A percentile compares a stretch with the other conserved stretches of the same genome.
phyloP scores from a whole-genome alignment of 1,139 yeast species.

The Magnusiomyces ingens region DNA sequence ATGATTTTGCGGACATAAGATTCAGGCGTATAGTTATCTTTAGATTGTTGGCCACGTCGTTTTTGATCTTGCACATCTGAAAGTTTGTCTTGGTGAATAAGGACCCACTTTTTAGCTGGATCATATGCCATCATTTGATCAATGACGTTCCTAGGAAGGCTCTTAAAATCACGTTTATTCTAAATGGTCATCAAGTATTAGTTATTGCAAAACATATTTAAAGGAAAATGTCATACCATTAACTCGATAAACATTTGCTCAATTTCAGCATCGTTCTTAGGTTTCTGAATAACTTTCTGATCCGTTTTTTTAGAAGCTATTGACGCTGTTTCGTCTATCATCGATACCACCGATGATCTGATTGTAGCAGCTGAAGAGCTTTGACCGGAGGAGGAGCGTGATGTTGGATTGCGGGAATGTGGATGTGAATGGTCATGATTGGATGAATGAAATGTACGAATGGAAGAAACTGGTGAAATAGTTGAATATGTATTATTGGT shows the following conservation, averaged over 20 bases:
- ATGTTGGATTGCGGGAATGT: not conserved
- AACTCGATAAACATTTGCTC: slow-evolving; percentile 34
- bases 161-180: slow-evolving; percentile 77
- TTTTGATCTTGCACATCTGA: slow-evolving; percentile 64
- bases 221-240: slow-evolving; percentile 23
- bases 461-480: slow-evolving; percentile 1
- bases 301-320: slow-evolving; percentile 13
- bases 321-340: slow-evolving; percentile 13
- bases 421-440: not conserved
- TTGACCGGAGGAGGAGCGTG: slow-evolving; percentile 7
- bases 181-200: slow-evolving; percentile 23
- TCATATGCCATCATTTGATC: slow-evolving; percentile 72
- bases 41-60: slow-evolving; percentile 29
- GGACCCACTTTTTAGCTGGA: slow-evolving; percentile 81
- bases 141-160: slow-evolving; percentile 71
- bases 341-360: slow-evolving; percentile 15
- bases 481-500: slow-evolving; percentile 2
- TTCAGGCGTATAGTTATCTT: slow-evolving; percentile 54
- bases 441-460: not conserved
- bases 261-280: slow-evolving; percentile 30
- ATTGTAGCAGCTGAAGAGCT: slow-evolving; percentile 12
- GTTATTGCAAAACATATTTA: not conserved
- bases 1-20: slow-evolving; percentile 71
- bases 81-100: slow-evolving; percentile 79
- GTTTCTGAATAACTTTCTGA: slow-evolving; percentile 19